These are phyloP conservation scores for Nemania bipapillata DNA, from an alignment of 2,329 filamentous ascomycete species.

Conservation along the genomic window DNA sequence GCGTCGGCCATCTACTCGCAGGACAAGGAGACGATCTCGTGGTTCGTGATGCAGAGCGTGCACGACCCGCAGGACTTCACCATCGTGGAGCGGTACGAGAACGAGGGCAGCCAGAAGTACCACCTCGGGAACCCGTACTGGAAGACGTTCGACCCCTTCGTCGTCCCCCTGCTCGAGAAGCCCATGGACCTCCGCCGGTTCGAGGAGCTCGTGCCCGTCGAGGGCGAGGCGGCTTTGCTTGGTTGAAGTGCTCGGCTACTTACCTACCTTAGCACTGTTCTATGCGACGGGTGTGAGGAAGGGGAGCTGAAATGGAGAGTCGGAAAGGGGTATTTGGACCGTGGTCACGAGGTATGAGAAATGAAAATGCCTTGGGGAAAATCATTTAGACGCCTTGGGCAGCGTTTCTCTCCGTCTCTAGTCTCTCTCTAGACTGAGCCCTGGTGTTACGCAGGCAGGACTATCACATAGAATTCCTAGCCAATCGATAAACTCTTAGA, in stretches of 20 bases:
- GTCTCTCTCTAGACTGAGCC: neutral
- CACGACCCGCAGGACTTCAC: conserved; percentile 76
- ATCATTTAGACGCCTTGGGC: neutral
- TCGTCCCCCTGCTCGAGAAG: conserved; percentile 73
- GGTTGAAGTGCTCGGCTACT: conserved; percentile 34
- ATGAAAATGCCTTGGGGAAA: neutral
- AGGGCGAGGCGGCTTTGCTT: conserved; percentile 44
- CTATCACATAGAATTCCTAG: neutral
- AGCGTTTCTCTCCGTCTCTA: neutral
- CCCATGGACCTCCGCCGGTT: conserved; percentile 75
- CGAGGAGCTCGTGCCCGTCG: conserved; percentile 68
- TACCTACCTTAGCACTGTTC: too few species aligned
- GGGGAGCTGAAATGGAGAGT: neutral
- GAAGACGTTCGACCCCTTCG: conserved; percentile 80
- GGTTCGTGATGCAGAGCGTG: conserved; percentile 82
- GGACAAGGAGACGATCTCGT: conserved; percentile 75
- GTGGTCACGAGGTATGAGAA: neutral
- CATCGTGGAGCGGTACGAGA: conserved; percentile 77
- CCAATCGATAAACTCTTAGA: neutral
- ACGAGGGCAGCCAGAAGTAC: conserved; percentile 72
- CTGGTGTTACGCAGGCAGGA: neutral
- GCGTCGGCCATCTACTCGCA: conserved; percentile 77
- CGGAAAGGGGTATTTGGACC: neutral
- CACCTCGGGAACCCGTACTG: conserved; percentile 77
- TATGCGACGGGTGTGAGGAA: too few species aligned